Base-by-base conservation (phyloP, 164 flowering plant species). In the Kingdonia uniflora region DNA sequence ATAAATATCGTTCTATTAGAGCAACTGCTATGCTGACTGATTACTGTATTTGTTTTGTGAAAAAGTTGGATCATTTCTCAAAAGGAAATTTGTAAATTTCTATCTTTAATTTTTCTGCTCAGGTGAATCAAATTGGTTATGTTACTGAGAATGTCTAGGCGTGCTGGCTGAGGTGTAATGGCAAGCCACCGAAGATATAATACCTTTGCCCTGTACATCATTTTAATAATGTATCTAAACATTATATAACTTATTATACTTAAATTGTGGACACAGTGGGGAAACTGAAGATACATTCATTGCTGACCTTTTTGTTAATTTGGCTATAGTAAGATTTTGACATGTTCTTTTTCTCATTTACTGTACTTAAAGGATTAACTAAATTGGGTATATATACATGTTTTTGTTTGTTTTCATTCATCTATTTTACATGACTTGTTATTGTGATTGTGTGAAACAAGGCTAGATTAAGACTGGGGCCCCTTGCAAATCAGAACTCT, bases 251-350 rank as follows among this genome's bases (percentile, higher is more conserved):
- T 24, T 20, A 55, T 51, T n/a, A 20, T 35, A 4, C 45, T 39
- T 14, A 16, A 20, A 5, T 37, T 55, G 19, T 41, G 37, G 52
- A 17, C 57, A 39, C 68, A 74, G 78, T 63, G 78, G 78, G 54
- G 78, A 74, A 54, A 74, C 78, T 13, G 78, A 74, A 64, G 75
- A 74, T 49, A 71, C 78, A 8, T 74, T 74, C 54, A 74, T 74
- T 63, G 78, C 78, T 3, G 78, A 74, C 39, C 73, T 74, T 22
- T 68, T 74, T 20, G 78, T 74, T 37, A 74, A 74, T 56, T 68
- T 71, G 67, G 65, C 75, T n/a, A 71, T 72, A 50, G 72, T 71
- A 59, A 49, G 60, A 12, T 14, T 29, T 21, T 49, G 39, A 12
- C 15, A 39, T 15, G 20, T 15, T 8, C 37, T 46, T 14, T 47